A percentile compares a stretch with the other conserved stretches of the same genome.
Evolutionary conservation across 352 stramenopile species (phyloP).

Genomic region (Pythium periplocum): DNA sequence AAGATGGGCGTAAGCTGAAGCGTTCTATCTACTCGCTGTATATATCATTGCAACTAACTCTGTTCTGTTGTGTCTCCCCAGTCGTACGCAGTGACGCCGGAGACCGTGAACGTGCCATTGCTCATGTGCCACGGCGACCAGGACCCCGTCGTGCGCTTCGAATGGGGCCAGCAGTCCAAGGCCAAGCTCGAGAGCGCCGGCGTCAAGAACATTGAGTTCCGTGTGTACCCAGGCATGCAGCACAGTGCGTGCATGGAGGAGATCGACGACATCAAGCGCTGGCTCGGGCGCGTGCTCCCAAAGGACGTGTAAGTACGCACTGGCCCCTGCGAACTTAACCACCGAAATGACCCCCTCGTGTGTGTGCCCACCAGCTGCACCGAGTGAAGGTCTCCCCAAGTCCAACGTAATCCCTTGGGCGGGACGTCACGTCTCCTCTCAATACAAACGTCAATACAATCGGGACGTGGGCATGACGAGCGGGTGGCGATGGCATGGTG

Average conservation of each 20-base stretch:
- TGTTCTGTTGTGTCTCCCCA: slow-evolving; percentile 8
- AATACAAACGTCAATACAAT: too few relatives aligned
- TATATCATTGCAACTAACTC: too few relatives aligned
- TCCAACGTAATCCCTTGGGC: too few relatives aligned
- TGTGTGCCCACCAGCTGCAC: too few relatives aligned
- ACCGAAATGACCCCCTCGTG: too few relatives aligned
- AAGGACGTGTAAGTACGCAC: too few relatives aligned
- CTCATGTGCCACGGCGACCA: slow-evolving; percentile 76
- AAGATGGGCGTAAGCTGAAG: slow-evolving; percentile 28
- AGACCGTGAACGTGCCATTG: slow-evolving; percentile 56
- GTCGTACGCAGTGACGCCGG: slow-evolving; percentile 43
- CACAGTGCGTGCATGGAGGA: slow-evolving; percentile 64
- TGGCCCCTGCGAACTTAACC: too few relatives aligned
- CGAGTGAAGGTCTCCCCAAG: too few relatives aligned
- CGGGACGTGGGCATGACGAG: too few relatives aligned
- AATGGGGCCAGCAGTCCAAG: slow-evolving; percentile 55
- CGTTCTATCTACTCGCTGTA: neutral
- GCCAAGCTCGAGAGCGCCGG: slow-evolving; percentile 45
- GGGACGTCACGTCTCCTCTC: too few relatives aligned
- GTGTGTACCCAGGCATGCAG: slow-evolving; percentile 57
- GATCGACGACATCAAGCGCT: slow-evolving; percentile 55
- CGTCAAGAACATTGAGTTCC: slow-evolving; percentile 58
- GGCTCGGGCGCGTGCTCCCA: slow-evolving; percentile 54
- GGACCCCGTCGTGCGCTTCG: slow-evolving; percentile 55
- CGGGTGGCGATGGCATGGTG: too few relatives aligned